Base-by-base conservation (phyloP, 2,329 filamentous ascomycete species). In the Herpotrichia juniperi region DNA sequence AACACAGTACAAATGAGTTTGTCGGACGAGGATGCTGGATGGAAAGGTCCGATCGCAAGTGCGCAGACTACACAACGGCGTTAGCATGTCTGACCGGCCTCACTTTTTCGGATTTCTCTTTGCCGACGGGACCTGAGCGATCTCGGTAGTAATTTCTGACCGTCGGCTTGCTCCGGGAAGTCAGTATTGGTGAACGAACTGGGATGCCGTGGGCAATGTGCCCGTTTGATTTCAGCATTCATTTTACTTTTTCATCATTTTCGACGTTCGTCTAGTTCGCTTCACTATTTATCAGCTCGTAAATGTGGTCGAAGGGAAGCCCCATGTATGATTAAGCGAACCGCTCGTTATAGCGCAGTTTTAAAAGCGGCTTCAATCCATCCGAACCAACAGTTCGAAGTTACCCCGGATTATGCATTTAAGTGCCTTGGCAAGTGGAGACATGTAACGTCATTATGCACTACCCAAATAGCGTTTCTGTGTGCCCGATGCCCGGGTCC, bases 131-230 rank as follows among this genome's bases (percentile, higher is more conserved):
- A 1, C 49, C 49, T 14, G 53, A 57, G 45, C 49, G 61, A 16
- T 37, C 57, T n/a, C 56, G 59, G 46, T 63, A 58, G 37, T 61
- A 63, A 40, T 63, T 63, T 44, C 56, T 61, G 42, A 51, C 59
- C n/a, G 56, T 53, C n/a, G 37, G 31, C 11, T 39, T 53, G 11
- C 17, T 61, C 26, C 51, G 55, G 7, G 55, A 61, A 47, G 57
- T 61, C 16, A 59, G 51, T 30, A 61, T 63, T 44, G 51, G 61
- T 39, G 57, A 11, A 44, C 53, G 11, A 53, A 39, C 19, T 62
- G 57, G 57, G 45, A 54, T 40, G 37, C 58, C 24, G 55, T 58
- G 4, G 57, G 54, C 6, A 51, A 51, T 24, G 57, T 62, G 39
- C 59, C 59, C 16, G 46, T 58, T 30, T 43, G 56, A 16, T 42